A percentile compares a stretch with the other conserved stretches of the same genome.
Conservation (phyloP, 306 rosid genomes). For the Fragaria nilgerrensis region DNA sequence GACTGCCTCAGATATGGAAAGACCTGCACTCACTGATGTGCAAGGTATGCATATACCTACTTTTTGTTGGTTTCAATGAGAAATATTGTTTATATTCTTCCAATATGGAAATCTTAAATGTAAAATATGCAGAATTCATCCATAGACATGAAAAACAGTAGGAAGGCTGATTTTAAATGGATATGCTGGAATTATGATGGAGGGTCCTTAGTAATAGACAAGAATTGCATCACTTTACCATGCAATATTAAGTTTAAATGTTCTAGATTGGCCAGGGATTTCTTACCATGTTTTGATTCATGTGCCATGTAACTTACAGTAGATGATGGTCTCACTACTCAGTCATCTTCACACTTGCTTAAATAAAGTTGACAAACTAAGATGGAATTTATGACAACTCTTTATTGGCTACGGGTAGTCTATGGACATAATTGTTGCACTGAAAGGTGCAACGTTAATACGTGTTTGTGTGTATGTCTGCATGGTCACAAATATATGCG, state of each 20-base stretch:
- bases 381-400: background rate
- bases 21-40: conserved; percentile 34
- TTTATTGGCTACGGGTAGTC: background rate
- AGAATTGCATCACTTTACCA: background rate
- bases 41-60: conserved; percentile 50
- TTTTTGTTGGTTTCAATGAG: background rate
- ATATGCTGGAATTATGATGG: background rate
- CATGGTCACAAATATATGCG: background rate
- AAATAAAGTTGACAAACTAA: background rate
- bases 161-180: background rate
- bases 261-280: background rate
- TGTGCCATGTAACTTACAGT: background rate
- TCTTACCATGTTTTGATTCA: conserved; percentile 3
- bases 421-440: background rate
- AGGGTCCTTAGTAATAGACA: background rate
- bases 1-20: conserved; percentile 40
- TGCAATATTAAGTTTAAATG: background rate
- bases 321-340: background rate
- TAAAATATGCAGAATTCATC: background rate
- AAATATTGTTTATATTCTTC: background rate
- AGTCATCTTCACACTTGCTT: background rate
- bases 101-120: background rate
- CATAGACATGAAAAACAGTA: background rate
- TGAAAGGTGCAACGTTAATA: background rate
- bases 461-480: background rate